Base-by-base conservation (phyloP, 371 early-diverging fungal genomes). In the Mucor mucedo region DNA sequence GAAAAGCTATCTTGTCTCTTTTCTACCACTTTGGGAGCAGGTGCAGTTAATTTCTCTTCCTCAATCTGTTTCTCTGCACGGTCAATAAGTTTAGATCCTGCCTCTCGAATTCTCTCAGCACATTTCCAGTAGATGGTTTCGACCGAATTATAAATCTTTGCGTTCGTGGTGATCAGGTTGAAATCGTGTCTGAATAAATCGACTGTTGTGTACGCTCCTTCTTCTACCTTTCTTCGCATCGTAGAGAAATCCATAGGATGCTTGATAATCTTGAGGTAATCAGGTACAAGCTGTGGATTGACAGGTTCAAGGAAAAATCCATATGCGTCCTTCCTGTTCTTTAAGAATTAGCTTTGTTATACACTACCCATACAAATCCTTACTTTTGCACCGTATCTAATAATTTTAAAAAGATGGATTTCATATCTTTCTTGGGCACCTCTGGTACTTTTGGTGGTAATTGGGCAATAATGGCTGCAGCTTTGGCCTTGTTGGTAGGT, bases 271-370 rank as follows among this genome's bases (percentile, higher is more conserved):
- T 83, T 75, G 27, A 89, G 63, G 71, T 95, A 95, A 63, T 93
- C 94, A 2, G 88, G 82, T 7, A 95, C 93, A 8, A 87, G 53
- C 0, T 65, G 69, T 13, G 87, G 83, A 70, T 94, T 89, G n/a
- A 95, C 95, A 28, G 95, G 94, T 38, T 90, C 86, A 14, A 89
- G 65, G 65, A 95, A 95, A 54, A 93, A 86, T 0, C 92, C 91
- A 71, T 93, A 92, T 0, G 77, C 76, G 69, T 90, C 87, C 29
- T 71, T 62, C 55, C 79, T 80, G 14, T 41, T 41, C 14, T 9
- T 41, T 41, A 11, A 41, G 21, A 21, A 21, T 21, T 21, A 21
- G 21, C 21, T 21, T 21, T 21, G 21, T 21, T 21, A 21, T 21
- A 21, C 21, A 21, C 21, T 21, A 21, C 21, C 21, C 21, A 21